Base-by-base conservation (phyloP, 192 early-diverging fungal species). In the Backusella morwellensis region DNA sequence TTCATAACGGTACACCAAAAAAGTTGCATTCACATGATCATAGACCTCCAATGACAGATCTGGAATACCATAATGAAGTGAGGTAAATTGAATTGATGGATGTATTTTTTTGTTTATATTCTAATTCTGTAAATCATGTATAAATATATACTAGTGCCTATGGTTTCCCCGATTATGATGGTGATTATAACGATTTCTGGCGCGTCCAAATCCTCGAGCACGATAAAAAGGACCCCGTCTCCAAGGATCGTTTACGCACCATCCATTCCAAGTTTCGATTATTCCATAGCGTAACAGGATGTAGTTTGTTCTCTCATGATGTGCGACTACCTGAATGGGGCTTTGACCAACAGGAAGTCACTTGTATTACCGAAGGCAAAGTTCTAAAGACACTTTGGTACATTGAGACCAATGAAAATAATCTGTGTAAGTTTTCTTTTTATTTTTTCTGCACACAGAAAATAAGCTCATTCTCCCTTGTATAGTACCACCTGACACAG, bases 121-220 rank as follows among this genome's bases (percentile, higher is more conserved):
- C 54, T 23, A n/a, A 56, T 56, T n/a, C 6, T 7, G 42, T 21
- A 72, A 26, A 23, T 32, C 32, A 32, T 32, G 32, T 32, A 26
- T 6, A n/a, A 21, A 42, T 12, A 41, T 34, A 6, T 34, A 7
- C 36, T 70, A 17, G 88, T 68, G 91, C 84, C 40, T 94, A 94
- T 71, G 93, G 92, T 9, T 91, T 85, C 74, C 79, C 86, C 66
- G 91, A 86, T 3, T 95, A 93, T 79, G 73, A 85, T 50, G 97
- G 97, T 50, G 97, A 99, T 78, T 86, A 92, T 40, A 99, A 99
- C 78, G 97, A 99, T 83, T 88, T 92, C 81, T 99, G 95, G 95
- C 89, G 91, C 29, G 88, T 99, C 1, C 90, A 97, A 80, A 93
- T 97, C 72, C 74, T 92, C 21, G 88, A 91, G 9, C 76, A 88